Evolutionary conservation across 2,329 filamentous ascomycete genomes (phyloP), one percentile per base, ranked within the genome.

Genomic region (Dactylellina sp.): DNA sequence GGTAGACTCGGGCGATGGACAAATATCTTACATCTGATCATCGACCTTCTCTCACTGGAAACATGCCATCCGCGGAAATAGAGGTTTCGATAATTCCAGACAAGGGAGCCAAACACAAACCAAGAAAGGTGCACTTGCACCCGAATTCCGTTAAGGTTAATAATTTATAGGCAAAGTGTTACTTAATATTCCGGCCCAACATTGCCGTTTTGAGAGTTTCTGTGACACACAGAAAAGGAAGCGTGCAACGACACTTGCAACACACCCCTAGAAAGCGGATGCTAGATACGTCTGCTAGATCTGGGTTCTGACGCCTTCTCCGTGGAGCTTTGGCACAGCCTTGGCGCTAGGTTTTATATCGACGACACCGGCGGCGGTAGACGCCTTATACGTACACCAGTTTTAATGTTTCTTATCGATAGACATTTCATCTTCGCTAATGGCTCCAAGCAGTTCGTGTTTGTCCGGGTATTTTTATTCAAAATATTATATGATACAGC

Each of bases 171-270:
- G 52, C 49, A 65, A 55, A 59, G 44, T 49, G 61, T 72, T 72
- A 72, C 61, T 56, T 72, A 72, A 72, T 53, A 65, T 44, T 53
- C 37, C 59, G 68, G 52, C 47, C 39, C 49, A 50, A 25, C 68
- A 59, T 35, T 72, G 60, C 68, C 68, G 68, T 72, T 72, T 72
- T 72, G 68, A 64, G 68, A 63, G 53, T 72, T 72, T 72, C 55
- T 42, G 53, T 72, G 68, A 64, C 59, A 64, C 68, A 72, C 68
- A 55, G 56, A 59, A 53, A 64, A 64, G 37, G 37, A 60, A 28
- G 49, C 22, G 28, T 44, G 47, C 50, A 40, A 60, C 44, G 63
- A 68, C 63, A 28, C 11, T 32, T 25, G 42, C 57, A 50, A 49
- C 44, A 14, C 59, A 35, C 7, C 11, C 46, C 14, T 12, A 24